Evolutionary conservation across 1,284 basidiomycete species (phyloP), one percentile per base, ranked within the genome.

Genomic region (Leccinum colubrinum): DNA sequence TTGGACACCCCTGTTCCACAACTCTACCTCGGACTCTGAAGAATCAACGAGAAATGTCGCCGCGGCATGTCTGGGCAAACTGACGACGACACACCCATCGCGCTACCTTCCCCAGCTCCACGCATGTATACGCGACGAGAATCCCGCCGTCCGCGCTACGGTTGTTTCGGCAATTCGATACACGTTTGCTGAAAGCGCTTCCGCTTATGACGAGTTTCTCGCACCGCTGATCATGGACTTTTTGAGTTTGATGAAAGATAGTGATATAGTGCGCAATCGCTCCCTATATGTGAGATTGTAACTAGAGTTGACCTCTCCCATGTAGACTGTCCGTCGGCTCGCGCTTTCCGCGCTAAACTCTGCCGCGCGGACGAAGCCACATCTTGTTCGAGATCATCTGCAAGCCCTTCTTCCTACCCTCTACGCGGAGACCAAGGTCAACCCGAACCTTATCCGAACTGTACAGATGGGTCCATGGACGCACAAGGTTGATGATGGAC

Each of bases 401-500:
- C 74, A 80, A 1, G 75, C 82, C 0, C 81, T 99, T 2, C 80
- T 98, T 53, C 95, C 95, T 0, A 84, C 83, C 62, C 80, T 99
- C 17, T 98, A 98, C 78, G 81, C 84, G 55, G 94, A 97, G 78
- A 97, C 95, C 0, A 76, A 83, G 37, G 78, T 95, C 70, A 93
- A 94, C 68, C 83, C 86, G 14, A 87, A 91, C 41, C 86, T 98
- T 59, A 90, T 98, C 69, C 87, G 94, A 35, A 93, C 91, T 6
- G 95, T 99, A 7, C 90, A 94, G 72, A 98, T 99, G 97, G 97
- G 97, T 14, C 97, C 97, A 1, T 99, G 95, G 90, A 95, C 92
- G 59, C 94, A 97, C 76, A 94, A 91, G 72, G 92, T 95, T 39
- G 95, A 97, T 70, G 94, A 97, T 67, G 95, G 95, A 57, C 81